A percentile compares a stretch with the other conserved stretches of the same genome.
These are phyloP conservation scores for Eucalyptus cloeziana DNA, from an alignment of 345 rosid species.

Conservation along the genomic window DNA sequence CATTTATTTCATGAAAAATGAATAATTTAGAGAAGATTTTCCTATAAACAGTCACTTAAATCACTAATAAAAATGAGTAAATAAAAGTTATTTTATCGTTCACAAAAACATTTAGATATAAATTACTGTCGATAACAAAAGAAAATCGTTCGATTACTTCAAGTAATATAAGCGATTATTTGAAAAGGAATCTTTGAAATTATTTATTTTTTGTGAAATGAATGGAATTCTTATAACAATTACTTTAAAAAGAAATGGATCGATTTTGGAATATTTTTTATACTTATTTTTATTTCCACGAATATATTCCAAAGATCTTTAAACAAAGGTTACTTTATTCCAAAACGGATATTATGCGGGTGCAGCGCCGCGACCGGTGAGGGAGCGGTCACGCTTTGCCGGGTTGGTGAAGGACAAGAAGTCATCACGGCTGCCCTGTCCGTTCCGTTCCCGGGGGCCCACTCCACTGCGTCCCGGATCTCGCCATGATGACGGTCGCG, in stretches of 20 bases:
- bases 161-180: no score
- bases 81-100: no score
- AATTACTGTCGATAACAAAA: accelerated
- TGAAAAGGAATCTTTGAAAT: no score
- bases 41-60: accelerated
- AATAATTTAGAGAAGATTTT: no score
- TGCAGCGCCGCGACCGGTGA: not conserved
- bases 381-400: not conserved
- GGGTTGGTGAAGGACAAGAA: not conserved
- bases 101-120: no score
- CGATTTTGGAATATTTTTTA: accelerated
- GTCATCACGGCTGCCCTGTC: not conserved
- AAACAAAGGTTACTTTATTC: not conserved
- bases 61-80: no score
- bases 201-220: accelerated
- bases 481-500: not conserved
- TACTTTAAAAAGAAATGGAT: accelerated
- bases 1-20: accelerated
- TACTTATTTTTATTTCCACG: not conserved
- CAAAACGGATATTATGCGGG: not conserved
- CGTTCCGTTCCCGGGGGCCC: not conserved
- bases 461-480: not conserved
- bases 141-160: accelerated
- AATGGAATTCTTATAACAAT: no score
- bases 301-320: not conserved